Percentiles rank a stretch among this genome's conserved stretches.
Conservation (phyloP, 2,329 filamentous ascomycete species). For the Chaetomiaceae sp. region DNA sequence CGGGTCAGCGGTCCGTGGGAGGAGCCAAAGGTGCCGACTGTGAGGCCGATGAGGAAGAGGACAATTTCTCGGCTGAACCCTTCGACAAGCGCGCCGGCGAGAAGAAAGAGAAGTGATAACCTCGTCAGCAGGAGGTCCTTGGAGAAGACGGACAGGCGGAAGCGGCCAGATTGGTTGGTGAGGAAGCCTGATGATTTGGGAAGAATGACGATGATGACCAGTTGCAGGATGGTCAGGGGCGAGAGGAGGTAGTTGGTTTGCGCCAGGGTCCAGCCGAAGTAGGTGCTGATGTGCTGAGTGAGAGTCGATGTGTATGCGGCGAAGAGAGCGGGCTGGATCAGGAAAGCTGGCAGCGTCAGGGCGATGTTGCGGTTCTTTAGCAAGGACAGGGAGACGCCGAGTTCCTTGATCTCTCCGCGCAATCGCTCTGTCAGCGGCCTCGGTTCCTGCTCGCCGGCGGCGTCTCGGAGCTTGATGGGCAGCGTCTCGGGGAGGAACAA, state of each 20-base stretch:
- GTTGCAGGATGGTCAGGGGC: constrained; percentile 18
- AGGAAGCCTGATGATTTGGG: constrained; percentile 13
- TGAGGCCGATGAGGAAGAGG: constrained; percentile 20
- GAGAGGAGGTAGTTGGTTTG: constrained; percentile 22
- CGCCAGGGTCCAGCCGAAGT: constrained; percentile 25
- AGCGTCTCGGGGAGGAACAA: constrained; percentile 25
- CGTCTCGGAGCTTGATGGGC: constrained; percentile 9
- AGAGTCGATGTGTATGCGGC: constrained; percentile 21
- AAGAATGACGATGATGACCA: constrained; percentile 17
- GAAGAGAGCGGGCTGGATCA: constrained; percentile 21
- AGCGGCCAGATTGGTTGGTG: constrained; percentile 16
- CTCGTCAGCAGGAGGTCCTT: constrained; percentile 20
- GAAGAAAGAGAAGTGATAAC: constrained; percentile 15
- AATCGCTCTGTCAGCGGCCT: not conserved
- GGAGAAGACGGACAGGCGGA: constrained; percentile 18
- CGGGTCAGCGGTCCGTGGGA: constrained; percentile 16
- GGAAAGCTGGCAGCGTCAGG: constrained; percentile 17
- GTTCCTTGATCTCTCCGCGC: constrained; percentile 9
- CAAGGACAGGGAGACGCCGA: constrained; percentile 14
- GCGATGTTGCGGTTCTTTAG: constrained; percentile 21
- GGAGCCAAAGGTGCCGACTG: constrained; percentile 17
- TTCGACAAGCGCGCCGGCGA: constrained; percentile 17
- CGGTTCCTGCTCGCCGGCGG: not conserved
- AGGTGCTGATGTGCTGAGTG: constrained; percentile 24
- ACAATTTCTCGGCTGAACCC: constrained; percentile 15